Evolutionary conservation across 2,329 filamentous ascomycete genomes (phyloP).

Genomic region (Xylaria sp.): DNA sequence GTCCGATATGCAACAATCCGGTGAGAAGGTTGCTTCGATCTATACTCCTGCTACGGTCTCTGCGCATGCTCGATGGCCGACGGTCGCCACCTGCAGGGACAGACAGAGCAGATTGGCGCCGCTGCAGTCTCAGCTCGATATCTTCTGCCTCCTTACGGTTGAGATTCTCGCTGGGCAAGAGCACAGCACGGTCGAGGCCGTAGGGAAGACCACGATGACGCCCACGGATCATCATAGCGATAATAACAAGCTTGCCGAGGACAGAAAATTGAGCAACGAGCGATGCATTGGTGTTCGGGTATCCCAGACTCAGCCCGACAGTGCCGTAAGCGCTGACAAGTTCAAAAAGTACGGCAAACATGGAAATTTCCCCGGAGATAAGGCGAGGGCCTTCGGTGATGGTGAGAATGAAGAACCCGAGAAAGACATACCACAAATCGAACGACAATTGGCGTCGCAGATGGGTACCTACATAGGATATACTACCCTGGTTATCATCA

Average conservation of each 20-base stretch:
- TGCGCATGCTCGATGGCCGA: slow-evolving; percentile 40
- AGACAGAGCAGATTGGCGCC: slow-evolving; percentile 53
- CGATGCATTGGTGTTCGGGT: slow-evolving; percentile 77
- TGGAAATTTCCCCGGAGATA: slow-evolving; percentile 69
- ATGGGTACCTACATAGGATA: slow-evolving; percentile 91
- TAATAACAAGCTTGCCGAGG: slow-evolving; percentile 75
- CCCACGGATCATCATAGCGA: slow-evolving; percentile 76
- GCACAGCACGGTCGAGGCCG: slow-evolving; percentile 70
- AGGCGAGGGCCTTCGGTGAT: slow-evolving; percentile 85
- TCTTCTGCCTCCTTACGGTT: slow-evolving; percentile 65
- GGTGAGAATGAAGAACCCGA: slow-evolving; percentile 91
- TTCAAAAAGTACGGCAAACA: slow-evolving; percentile 82
- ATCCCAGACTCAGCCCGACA: slow-evolving; percentile 90
- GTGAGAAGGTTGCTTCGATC: slow-evolving; percentile 46
- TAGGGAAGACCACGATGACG: slow-evolving; percentile 76
- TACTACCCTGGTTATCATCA: slow-evolving; percentile 66
- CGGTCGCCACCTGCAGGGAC: slow-evolving; percentile 37
- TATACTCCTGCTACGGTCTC: slow-evolving; percentile 47
- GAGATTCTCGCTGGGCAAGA: slow-evolving; percentile 67
- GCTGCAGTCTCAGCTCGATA: slow-evolving; percentile 53
- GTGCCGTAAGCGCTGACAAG: slow-evolving; percentile 93
- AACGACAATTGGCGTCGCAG: slow-evolving; percentile 93
- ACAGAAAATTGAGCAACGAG: slow-evolving; percentile 85
- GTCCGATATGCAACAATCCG: slow-evolving; percentile 48
- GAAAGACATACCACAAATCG: slow-evolving; percentile 95